phyloP scores from a whole-genome alignment of 2,329 filamentous ascomycete species.

The Cryphonectria parasitica region DNA sequence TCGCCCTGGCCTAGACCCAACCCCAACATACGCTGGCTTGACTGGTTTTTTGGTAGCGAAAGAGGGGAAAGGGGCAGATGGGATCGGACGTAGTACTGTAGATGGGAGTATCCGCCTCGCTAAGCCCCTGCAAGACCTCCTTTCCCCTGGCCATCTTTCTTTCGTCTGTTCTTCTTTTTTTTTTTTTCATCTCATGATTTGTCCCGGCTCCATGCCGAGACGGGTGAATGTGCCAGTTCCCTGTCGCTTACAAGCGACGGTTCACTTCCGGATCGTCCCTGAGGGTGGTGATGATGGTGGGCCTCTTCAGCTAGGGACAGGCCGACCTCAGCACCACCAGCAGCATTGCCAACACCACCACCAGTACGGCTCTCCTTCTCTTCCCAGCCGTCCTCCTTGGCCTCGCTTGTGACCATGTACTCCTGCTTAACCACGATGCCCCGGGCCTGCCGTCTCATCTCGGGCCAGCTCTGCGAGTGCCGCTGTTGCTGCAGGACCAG shows the following conservation, averaged over 20 bases:
- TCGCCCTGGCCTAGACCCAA: background rate
- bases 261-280: background rate
- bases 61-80: background rate
- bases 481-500: constrained; percentile 8
- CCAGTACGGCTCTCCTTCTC: background rate
- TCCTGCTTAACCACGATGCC: constrained; percentile 18
- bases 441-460: background rate
- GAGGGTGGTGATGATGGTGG: background rate
- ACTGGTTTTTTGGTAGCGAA: background rate
- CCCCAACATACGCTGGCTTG: background rate
- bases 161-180: background rate
- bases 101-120: background rate
- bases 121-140: background rate
- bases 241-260: constrained; percentile 1
- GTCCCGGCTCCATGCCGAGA: constrained; percentile 2
- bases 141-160: background rate
- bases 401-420: constrained; percentile 16
- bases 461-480: background rate
- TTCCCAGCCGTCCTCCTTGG: background rate
- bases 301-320: background rate
- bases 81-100: background rate
- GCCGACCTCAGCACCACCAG: background rate
- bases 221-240: background rate
- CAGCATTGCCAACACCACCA: background rate
- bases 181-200: background rate